Evolutionary conservation across 352 stramenopile genomes (phyloP).

Genomic region (Phytophthora tubulina): DNA sequence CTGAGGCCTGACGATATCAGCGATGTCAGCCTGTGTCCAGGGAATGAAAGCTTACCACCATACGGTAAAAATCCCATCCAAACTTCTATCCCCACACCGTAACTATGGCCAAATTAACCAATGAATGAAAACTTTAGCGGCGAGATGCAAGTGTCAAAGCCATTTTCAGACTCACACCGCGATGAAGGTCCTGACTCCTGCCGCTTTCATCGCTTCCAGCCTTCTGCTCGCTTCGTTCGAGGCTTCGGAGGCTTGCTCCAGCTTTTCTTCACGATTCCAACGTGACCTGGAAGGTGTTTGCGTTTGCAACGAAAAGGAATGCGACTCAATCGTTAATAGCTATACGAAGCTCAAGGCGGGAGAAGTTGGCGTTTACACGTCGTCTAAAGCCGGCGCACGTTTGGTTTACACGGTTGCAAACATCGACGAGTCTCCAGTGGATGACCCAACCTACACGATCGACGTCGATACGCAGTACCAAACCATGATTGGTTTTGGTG

Average conservation of each 20-base stretch:
- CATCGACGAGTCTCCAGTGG: slow-evolving; percentile 25
- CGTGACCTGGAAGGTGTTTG: slow-evolving; percentile 4
- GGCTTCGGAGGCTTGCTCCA: background rate
- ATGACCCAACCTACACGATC: slow-evolving; percentile 45
- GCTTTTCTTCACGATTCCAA: background rate
- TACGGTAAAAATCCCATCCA: background rate
- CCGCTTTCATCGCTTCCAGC: background rate
- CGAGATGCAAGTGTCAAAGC: too few relatives aligned
- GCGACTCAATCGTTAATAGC: background rate
- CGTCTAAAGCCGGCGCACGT: slow-evolving; percentile 49
- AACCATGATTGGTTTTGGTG: slow-evolving; percentile 89
- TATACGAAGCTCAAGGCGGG: slow-evolving; percentile 43
- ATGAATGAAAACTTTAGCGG: background rate
- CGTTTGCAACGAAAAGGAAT: slow-evolving; percentile 6
- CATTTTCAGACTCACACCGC: background rate
- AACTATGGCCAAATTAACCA: background rate
- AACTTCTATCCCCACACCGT: background rate
- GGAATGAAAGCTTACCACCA: background rate
- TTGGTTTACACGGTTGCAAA: slow-evolving; percentile 38
- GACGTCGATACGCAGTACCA: slow-evolving; percentile 63
- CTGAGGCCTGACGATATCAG: too few relatives aligned
- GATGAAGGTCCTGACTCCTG: background rate
- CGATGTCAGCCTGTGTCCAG: too few relatives aligned
- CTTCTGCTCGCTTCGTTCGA: background rate
- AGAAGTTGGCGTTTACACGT: slow-evolving; percentile 50